A percentile compares a stretch with the other conserved stretches of the same genome.
Evolutionary conservation across 129 eudicot species (phyloP).

Genomic region (Chrysanthemum seticuspe): DNA sequence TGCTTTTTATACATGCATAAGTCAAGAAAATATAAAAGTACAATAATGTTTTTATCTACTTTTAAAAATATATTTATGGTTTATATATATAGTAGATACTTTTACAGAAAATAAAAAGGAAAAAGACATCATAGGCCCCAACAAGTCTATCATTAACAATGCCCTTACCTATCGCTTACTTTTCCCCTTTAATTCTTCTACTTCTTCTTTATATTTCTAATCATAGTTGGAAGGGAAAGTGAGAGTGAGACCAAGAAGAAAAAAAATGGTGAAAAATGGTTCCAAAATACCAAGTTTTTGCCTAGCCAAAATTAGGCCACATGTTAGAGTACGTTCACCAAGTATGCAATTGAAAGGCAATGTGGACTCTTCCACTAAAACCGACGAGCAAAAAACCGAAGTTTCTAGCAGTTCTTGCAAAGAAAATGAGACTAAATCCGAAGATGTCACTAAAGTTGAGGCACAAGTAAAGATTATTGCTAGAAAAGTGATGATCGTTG

Average conservation of each 20-base stretch:
- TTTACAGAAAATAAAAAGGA: slow-evolving; percentile 24
- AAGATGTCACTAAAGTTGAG: slow-evolving; percentile 17
- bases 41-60: not conserved
- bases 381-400: slow-evolving; percentile 16
- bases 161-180: slow-evolving; percentile 17
- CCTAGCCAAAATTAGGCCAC: slow-evolving; percentile 68
- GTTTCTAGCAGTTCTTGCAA: not conserved
- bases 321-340: slow-evolving; percentile 73
- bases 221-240: slow-evolving; percentile 17
- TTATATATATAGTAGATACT: slow-evolving; percentile 9
- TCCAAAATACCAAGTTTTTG: slow-evolving; percentile 64
- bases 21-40: slow-evolving; percentile 6
- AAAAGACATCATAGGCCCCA: slow-evolving; percentile 31
- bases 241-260: not conserved
- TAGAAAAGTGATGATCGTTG: slow-evolving; percentile 78
- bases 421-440: slow-evolving; percentile 21
- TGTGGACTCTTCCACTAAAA: slow-evolving; percentile 5
- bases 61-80: not conserved
- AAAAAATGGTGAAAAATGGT: slow-evolving; percentile 49
- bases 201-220: slow-evolving; percentile 1
- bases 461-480: slow-evolving; percentile 21
- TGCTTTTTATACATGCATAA: not conserved
- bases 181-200: slow-evolving; percentile 22
- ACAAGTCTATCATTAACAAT: slow-evolving; percentile 21
- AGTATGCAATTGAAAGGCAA: slow-evolving; percentile 39